Percentiles rank a stretch among this genome's conserved stretches.
phyloP scores from a whole-genome alignment of 345 rosid genomes.

The Rhizophora mangle region DNA sequence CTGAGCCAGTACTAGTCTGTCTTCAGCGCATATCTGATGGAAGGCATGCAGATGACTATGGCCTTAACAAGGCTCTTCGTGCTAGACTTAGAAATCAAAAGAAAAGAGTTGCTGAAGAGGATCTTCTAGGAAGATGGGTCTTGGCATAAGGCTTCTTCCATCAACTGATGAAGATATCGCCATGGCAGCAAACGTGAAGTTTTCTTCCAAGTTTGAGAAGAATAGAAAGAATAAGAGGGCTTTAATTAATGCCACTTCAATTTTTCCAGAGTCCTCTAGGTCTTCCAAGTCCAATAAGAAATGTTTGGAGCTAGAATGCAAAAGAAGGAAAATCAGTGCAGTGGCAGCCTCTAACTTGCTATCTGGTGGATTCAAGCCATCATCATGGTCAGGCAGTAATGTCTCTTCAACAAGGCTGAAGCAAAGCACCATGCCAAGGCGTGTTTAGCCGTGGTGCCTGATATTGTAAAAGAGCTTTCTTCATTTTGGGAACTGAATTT shows the following conservation, averaged over 20 bases:
- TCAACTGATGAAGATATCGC: slow-evolving; percentile 54
- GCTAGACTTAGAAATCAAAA: slow-evolving; percentile 74
- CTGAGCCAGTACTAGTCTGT: slow-evolving; percentile 79
- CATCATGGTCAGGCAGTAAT: slow-evolving; percentile 49
- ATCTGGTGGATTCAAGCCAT: slow-evolving; percentile 63
- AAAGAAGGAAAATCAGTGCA: slow-evolving; percentile 75
- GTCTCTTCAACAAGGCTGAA: slow-evolving; percentile 26
- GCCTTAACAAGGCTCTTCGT: slow-evolving; percentile 75
- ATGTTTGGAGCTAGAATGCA: slow-evolving; percentile 62
- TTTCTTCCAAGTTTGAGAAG: slow-evolving; percentile 65
- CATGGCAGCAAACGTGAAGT: slow-evolving; percentile 57
- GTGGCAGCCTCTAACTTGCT: slow-evolving; percentile 57
- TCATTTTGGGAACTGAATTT: background rate
- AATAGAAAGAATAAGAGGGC: slow-evolving; percentile 80
- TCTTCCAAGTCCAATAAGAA: slow-evolving; percentile 43
- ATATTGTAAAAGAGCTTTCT: background rate
- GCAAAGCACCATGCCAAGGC: background rate
- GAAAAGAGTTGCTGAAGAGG: slow-evolving; percentile 88
- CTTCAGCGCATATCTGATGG: slow-evolving; percentile 82
- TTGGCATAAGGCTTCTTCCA: slow-evolving; percentile 76
- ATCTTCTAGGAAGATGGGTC: slow-evolving; percentile 71
- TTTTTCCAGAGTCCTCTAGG: slow-evolving; percentile 53
- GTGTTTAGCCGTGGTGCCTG: background rate
- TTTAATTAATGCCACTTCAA: slow-evolving; percentile 60
- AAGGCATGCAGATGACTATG: slow-evolving; percentile 81